A percentile compares a stretch with the other conserved stretches of the same genome.
phyloP scores from a whole-genome alignment of 106 monocot species.

The Cymbidium sinense region DNA sequence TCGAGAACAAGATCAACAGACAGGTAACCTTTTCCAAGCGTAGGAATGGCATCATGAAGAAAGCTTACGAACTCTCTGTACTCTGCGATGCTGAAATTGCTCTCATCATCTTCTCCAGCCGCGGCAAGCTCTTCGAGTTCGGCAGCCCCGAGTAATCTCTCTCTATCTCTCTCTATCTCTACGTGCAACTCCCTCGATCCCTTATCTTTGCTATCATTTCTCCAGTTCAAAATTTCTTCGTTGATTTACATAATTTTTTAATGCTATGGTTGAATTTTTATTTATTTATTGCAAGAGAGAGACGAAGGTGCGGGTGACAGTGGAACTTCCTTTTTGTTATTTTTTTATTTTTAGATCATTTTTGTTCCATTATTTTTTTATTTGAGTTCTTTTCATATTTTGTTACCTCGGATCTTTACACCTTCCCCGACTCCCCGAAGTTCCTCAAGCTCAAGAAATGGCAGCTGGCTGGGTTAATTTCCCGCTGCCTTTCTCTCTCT shows the following conservation, averaged over 20 bases:
- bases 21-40: conserved; percentile 9
- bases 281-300: not conserved
- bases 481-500: not conserved
- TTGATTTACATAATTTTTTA: too few species aligned
- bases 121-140: conserved; percentile 7
- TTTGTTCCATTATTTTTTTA: not conserved
- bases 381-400: not conserved
- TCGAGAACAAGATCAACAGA: conserved; percentile 6
- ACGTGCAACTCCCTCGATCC: not conserved
- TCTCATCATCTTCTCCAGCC: conserved; percentile 5
- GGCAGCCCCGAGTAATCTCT: conserved; percentile 3
- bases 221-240: not conserved
- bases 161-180: not conserved
- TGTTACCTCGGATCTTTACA: not conserved
- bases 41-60: conserved; percentile 6
- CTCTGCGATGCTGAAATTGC: conserved; percentile 3
- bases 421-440: not conserved
- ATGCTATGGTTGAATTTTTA: too few species aligned
- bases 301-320: not conserved
- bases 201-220: not conserved
- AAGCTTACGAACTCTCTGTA: conserved; percentile 4
- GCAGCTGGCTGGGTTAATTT: not conserved
- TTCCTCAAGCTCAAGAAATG: not conserved
- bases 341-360: not conserved
- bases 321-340: not conserved